Evolutionary conservation across 2,329 filamentous ascomycete genomes (phyloP).

Genomic region (Clarireedia hainanense): DNA sequence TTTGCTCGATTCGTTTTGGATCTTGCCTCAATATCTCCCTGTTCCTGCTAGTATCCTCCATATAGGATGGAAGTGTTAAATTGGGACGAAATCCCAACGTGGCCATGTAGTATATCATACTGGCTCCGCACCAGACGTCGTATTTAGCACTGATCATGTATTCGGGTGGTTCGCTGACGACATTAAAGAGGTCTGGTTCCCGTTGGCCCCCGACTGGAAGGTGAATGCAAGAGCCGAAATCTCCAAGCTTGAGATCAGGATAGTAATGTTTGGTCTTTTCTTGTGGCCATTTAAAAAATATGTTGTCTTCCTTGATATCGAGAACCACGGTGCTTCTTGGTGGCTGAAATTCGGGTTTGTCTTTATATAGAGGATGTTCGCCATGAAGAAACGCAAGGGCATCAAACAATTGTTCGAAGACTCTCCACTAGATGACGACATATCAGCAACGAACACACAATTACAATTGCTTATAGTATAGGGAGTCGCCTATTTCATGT

Average conservation of each 20-base stretch:
- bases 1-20: not conserved
- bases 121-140: slow-evolving; percentile 3
- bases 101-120: not conserved
- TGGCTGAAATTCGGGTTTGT: not conserved
- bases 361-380: slow-evolving; percentile 3
- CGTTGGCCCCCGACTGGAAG: not conserved
- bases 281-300: not conserved
- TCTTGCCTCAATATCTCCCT: not conserved
- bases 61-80: not conserved
- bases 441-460: too few species aligned
- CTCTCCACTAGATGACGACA: not conserved
- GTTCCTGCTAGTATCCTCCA: not conserved
- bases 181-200: not conserved
- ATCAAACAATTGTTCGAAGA: not conserved
- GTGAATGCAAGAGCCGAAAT: slow-evolving; percentile 5
- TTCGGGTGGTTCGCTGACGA: not conserved
- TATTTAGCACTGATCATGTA: not conserved
- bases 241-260: slow-evolving; percentile 2
- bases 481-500: too few species aligned
- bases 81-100: not conserved
- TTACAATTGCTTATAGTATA: too few species aligned
- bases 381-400: slow-evolving; percentile 4
- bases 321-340: not conserved
- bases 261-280: not conserved
- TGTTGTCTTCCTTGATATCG: not conserved